Evolutionary conservation across 169 alveolate species (phyloP).

Genomic region (Cryptosporidium xiaoi): DNA sequence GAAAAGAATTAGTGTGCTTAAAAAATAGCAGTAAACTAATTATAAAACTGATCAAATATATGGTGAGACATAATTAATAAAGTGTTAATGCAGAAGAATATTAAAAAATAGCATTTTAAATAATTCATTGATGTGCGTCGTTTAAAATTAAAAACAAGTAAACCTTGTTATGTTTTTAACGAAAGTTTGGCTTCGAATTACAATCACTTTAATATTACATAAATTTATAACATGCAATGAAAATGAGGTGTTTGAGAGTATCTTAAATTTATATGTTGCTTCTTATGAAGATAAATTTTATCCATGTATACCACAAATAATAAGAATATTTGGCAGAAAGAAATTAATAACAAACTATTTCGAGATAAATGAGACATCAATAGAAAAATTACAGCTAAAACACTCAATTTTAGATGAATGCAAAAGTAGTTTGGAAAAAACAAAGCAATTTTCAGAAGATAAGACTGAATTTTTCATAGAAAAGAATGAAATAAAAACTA

Average conservation of each 20-base stretch:
- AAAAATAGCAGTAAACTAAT: too few species aligned
- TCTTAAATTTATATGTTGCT: constrained; percentile 23
- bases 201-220: not conserved
- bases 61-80: too few species aligned
- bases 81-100: not conserved
- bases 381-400: not conserved
- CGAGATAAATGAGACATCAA: not conserved
- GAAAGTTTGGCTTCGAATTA: constrained; percentile 18
- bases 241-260: constrained; percentile 23
- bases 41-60: too few species aligned
- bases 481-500: not conserved
- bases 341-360: constrained; percentile 3
- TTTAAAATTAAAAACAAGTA: not conserved
- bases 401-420: constrained; percentile 7
- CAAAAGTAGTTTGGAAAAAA: not conserved
- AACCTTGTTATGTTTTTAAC: constrained; percentile 21
- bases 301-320: constrained; percentile 59
- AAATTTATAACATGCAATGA: constrained; percentile 7
- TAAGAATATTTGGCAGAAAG: constrained; percentile 21
- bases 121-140: not conserved
- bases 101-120: not conserved
- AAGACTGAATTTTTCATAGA: not conserved
- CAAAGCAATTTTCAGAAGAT: not conserved
- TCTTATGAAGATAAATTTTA: constrained; percentile 18
- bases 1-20: too few species aligned